Base-by-base conservation (phyloP, 116 monocot genomes). In the Phalaenopsis hybrid region DNA sequence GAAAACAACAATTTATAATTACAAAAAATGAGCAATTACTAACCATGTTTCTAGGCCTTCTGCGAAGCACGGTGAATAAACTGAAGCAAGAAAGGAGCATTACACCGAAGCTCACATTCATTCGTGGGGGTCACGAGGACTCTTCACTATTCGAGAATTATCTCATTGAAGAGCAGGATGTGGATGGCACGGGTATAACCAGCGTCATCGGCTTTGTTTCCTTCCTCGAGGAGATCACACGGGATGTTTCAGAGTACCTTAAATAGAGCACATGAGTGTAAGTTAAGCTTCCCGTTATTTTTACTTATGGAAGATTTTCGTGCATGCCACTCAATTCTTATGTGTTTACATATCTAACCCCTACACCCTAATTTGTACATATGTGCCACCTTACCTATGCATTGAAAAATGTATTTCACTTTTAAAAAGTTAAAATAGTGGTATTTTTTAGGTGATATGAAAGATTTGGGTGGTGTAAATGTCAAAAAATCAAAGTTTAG, bases 121-220 rank as follows among this genome's bases (percentile, higher is more conserved):
- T 99, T 12, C 90, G 89, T 17, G 99, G 99, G 15, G 99, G 94
- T 15, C 88, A 92, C 6, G 94, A 99, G 46, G 99, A 95, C 82
- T 82, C 96, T n/a, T 83, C 86, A 13, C 15, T 65, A 18, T 99
- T 99, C 44, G 99, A 99, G 79, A 94, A 81, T 61, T 92, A 92
- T 86, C 92, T 99, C 10, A 91, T 99, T 50, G 99, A 99, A 80
- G 99, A 99, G 69, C 99, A 99, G 79, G 86, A 91, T 74, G 88
- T 95, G 44, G 88, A 95, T 81, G 99, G 95, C 34, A 52, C 72
- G 11, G 91, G 81, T 23, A 65, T 84, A 63, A 45, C 57, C 10
- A 89, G 85, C 33, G 73, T 68, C 8, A 82, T 80, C 68, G 99
- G 99, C 18, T 92, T 99, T 81, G 94, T 91, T 85, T 88, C 99